Evolutionary conservation across 805 yeast species (phyloP).

Genomic region (Cyberlindnera suaveolens): DNA sequence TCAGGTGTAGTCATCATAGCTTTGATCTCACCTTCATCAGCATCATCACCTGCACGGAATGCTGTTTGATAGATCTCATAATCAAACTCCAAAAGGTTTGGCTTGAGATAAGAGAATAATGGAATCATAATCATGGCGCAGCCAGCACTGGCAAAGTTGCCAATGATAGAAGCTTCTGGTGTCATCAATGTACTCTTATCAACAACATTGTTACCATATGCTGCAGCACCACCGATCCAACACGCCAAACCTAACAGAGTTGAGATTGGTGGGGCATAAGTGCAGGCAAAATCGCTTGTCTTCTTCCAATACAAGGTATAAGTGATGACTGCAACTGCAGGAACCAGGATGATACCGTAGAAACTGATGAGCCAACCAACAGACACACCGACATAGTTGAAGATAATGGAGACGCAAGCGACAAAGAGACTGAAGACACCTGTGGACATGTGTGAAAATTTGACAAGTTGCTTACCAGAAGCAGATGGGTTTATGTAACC

Average conservation of each 20-base stretch:
- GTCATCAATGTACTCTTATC: conserved; percentile 15
- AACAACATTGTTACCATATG: conserved; percentile 16
- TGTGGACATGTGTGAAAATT: conserved; percentile 29
- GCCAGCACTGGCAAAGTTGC: conserved; percentile 20
- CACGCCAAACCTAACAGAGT: conserved; percentile 21
- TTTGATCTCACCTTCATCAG: conserved; percentile 27
- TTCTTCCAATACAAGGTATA: conserved; percentile 29
- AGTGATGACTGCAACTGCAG: conserved; percentile 30
- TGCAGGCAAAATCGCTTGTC: conserved; percentile 13
- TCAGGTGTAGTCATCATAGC: conserved; percentile 21
- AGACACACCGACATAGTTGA: conserved; percentile 37
- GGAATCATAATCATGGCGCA: conserved; percentile 27
- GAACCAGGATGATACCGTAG: conserved; percentile 33
- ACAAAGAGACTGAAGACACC: conserved; percentile 34
- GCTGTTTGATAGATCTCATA: conserved; percentile 14
- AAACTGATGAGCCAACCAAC: conserved; percentile 35
- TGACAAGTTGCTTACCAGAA: conserved; percentile 31
- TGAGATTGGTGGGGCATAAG: conserved; percentile 22
- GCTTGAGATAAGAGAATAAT: conserved; percentile 25
- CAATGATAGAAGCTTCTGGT: conserved; percentile 15
- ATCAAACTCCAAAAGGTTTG: conserved; percentile 22
- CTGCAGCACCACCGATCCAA: conserved; percentile 21
- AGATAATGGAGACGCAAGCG: conserved; percentile 32
- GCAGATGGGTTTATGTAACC: conserved; percentile 35
- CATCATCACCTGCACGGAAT: conserved; percentile 29